Conservation (phyloP, 768 basidiomycete genomes). For the Pleurotus tuber-regium region DNA sequence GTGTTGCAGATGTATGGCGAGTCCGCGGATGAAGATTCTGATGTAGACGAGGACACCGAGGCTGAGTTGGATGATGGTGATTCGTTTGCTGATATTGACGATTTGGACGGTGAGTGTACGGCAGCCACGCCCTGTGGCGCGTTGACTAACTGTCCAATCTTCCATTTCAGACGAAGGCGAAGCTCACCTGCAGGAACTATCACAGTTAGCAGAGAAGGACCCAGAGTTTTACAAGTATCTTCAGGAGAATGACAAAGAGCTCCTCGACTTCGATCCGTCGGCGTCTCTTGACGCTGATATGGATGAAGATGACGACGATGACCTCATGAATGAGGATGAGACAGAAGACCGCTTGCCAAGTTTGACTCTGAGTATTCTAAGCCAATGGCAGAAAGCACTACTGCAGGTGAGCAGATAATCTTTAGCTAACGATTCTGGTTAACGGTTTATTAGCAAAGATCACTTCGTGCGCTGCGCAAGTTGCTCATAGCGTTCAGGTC, state of each 20-base stretch:
- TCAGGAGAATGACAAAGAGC: conserved; percentile 89
- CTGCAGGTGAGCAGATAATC: conserved; percentile 56
- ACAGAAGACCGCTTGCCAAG: conserved; percentile 52
- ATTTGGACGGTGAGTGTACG: conserved; percentile 56
- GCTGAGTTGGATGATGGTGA: conserved; percentile 51
- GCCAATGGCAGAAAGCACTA: conserved; percentile 85
- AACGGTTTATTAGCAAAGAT: conserved; percentile 60
- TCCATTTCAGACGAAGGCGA: conserved; percentile 59
- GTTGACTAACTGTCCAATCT: neutral
- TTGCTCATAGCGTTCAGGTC: conserved; percentile 89
- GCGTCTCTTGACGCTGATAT: conserved; percentile 21
- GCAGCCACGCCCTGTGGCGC: neutral
- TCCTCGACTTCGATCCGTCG: conserved; percentile 74
- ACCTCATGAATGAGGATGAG: conserved; percentile 40
- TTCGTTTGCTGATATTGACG: conserved; percentile 78
- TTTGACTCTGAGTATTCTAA: conserved; percentile 68
- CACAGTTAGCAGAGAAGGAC: conserved; percentile 90
- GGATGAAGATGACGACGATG: conserved; percentile 44
- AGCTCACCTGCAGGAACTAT: conserved; percentile 76
- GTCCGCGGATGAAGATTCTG: conserved; percentile 21
- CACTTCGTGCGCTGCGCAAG: conserved; percentile 79
- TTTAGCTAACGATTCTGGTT: neutral
- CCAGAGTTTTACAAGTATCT: conserved; percentile 99
- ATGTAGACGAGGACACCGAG: conserved; percentile 38
- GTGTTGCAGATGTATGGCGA: neutral